These are phyloP conservation scores for Talaromyces sp. DNA, from an alignment of 2,329 filamentous ascomycete species.

Conservation along the genomic window DNA sequence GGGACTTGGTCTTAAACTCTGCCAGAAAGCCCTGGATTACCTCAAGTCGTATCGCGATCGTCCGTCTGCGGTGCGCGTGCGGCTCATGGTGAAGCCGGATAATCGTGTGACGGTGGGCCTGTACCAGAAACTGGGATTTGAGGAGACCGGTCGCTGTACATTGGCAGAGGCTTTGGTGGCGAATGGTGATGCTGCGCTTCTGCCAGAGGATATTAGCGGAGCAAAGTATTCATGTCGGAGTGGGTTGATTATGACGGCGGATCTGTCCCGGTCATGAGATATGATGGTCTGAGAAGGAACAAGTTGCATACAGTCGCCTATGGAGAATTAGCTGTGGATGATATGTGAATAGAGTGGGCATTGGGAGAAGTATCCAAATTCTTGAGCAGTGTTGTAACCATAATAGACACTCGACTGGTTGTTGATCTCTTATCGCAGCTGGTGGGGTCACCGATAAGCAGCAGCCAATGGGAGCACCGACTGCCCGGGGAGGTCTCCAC, in stretches of 20 bases:
- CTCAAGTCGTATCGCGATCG: slow-evolving; percentile 11
- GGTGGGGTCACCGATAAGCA: not conserved
- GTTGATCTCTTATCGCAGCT: not conserved
- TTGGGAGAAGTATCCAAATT: not conserved
- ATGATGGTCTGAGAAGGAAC: not conserved
- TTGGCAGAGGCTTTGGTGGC: slow-evolving; percentile 24
- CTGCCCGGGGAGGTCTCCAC: not conserved
- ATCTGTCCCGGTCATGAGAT: not conserved
- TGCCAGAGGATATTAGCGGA: slow-evolving; percentile 21
- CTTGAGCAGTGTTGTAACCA: not conserved
- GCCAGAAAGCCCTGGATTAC: slow-evolving; percentile 21
- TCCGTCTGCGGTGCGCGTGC: slow-evolving; percentile 15
- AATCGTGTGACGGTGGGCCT: slow-evolving; percentile 22
- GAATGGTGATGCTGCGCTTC: slow-evolving; percentile 24
- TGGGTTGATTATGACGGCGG: slow-evolving; percentile 17
- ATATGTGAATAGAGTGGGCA: not conserved
- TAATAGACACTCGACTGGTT: not conserved
- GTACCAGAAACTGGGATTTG: slow-evolving; percentile 25
- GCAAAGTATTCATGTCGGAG: slow-evolving; percentile 17
- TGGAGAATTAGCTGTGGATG: too few species aligned
- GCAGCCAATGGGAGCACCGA: slow-evolving; percentile 5
- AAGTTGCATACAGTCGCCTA: not conserved
- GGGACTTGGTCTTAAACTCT: slow-evolving; percentile 23
- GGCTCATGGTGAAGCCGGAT: slow-evolving; percentile 25
- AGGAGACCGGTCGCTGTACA: slow-evolving; percentile 21